Percentiles rank a stretch among this genome's conserved stretches.
Conservation (phyloP, 139 green algal genomes). For the Coccomyxa sp. region DNA sequence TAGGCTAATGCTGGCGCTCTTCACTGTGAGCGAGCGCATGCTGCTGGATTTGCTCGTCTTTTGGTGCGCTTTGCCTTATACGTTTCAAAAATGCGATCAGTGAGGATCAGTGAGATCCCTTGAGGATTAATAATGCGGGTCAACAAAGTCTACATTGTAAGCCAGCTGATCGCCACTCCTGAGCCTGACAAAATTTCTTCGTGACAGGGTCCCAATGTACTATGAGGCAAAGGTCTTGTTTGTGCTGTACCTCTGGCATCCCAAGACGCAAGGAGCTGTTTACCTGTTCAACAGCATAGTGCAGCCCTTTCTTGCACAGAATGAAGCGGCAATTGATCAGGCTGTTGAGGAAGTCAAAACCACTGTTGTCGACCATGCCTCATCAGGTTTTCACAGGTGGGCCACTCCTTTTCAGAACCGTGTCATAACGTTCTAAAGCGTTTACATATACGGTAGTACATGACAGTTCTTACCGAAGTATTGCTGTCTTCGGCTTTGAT, state of each 20-base stretch:
- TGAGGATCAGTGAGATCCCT: background rate
- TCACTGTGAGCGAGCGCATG: slow-evolving; percentile 26
- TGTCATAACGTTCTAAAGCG: too few relatives aligned
- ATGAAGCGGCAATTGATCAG: slow-evolving; percentile 3
- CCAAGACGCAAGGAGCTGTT: slow-evolving; percentile 22
- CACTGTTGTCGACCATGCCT: background rate
- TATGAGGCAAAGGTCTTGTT: slow-evolving; percentile 45
- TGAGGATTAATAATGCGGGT: too few relatives aligned
- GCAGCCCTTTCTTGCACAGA: slow-evolving; percentile 6
- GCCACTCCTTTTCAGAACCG: background rate
- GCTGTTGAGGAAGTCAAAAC: slow-evolving; percentile 8
- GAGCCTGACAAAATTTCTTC: too few relatives aligned
- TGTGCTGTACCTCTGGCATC: slow-evolving; percentile 54
- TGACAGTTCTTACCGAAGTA: too few relatives aligned
- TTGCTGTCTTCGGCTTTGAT: too few relatives aligned
- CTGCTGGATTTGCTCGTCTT: slow-evolving; percentile 42
- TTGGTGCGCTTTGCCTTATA: slow-evolving; percentile 15
- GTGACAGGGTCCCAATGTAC: slow-evolving; percentile 50
- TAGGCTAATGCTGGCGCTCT: slow-evolving; percentile 28
- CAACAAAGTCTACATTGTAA: background rate
- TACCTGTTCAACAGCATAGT: slow-evolving; percentile 27
- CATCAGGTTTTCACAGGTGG: slow-evolving; percentile 1
- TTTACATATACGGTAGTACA: too few relatives aligned
- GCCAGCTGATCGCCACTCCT: background rate
- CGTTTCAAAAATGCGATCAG: too few relatives aligned